Evolutionary conservation across 345 rosid genomes (phyloP).

Genomic region (Eucalyptus albens): DNA sequence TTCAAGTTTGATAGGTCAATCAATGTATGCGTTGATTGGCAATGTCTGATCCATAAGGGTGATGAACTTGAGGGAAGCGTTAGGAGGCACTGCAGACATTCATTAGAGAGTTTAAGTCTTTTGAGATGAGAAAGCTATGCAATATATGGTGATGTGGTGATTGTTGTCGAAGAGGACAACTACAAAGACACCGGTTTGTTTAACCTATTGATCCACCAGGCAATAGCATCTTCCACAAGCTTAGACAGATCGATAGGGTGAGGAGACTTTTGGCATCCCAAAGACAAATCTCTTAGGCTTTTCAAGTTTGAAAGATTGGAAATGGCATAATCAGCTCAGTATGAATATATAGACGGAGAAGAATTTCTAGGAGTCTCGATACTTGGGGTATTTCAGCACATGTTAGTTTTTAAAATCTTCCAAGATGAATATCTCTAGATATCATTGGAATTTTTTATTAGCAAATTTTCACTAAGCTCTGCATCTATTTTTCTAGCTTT

Average conservation of each 20-base stretch:
- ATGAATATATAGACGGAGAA: too few relatives aligned
- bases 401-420: too few relatives aligned
- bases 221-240: too few relatives aligned
- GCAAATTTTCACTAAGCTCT: too few relatives aligned
- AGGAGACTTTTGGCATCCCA: too few relatives aligned
- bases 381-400: too few relatives aligned
- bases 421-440: too few relatives aligned
- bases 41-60: neutral
- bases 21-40: neutral
- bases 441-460: too few relatives aligned
- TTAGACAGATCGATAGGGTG: too few relatives aligned
- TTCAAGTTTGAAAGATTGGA: neutral
- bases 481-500: too few relatives aligned
- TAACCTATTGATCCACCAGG: too few relatives aligned
- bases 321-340: neutral
- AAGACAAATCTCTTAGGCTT: too few relatives aligned
- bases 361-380: neutral
- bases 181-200: neutral
- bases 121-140: neutral
- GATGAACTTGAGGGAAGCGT: neutral
- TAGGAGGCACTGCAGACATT: neutral
- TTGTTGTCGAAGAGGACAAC: neutral
- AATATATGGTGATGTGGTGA: neutral
- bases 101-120: neutral
- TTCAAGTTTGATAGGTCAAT: neutral